Percentiles rank a stretch among this genome's conserved stretches.
phyloP scores from a whole-genome alignment of 1,139 yeast genomes.

The Suhomyces terraborum region DNA sequence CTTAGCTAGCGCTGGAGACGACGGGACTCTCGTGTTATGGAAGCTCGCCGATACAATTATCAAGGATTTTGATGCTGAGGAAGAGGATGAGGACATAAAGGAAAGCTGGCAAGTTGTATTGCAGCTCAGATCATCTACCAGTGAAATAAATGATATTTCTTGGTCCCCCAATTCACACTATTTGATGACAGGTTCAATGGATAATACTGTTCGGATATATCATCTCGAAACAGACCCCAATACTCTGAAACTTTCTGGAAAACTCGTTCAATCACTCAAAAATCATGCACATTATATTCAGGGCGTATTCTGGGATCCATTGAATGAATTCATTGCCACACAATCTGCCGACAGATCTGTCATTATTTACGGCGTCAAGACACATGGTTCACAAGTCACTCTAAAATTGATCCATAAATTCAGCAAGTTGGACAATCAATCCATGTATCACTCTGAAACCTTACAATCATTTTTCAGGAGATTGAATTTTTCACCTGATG shows the following conservation, averaged over 20 bases:
- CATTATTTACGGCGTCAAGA: slow-evolving; percentile 48
- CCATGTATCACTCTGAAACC: slow-evolving; percentile 79
- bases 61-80: slow-evolving; percentile 59
- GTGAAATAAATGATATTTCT: slow-evolving; percentile 85
- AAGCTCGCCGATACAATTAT: slow-evolving; percentile 53
- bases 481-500: slow-evolving; percentile 86
- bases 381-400: slow-evolving; percentile 9
- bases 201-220: slow-evolving; percentile 74
- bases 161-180: slow-evolving; percentile 87
- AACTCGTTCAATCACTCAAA: slow-evolving; percentile 59
- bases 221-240: slow-evolving; percentile 31
- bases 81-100: slow-evolving; percentile 51
- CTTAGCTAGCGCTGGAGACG: slow-evolving; percentile 93
- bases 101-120: slow-evolving; percentile 72
- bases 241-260: slow-evolving; percentile 43
- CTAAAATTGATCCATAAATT: slow-evolving; percentile 24
- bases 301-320: slow-evolving; percentile 96
- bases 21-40: slow-evolving; percentile 88
- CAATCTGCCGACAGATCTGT: slow-evolving; percentile 90
- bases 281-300: slow-evolving; percentile 90
- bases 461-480: slow-evolving; percentile 88
- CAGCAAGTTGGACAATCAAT: slow-evolving; percentile 33
- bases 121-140: slow-evolving; percentile 58
- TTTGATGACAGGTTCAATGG: slow-evolving; percentile 90
- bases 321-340: slow-evolving; percentile 71